Conservation (phyloP, 148 eudicot genomes). For the Chenopodium formosanum region DNA sequence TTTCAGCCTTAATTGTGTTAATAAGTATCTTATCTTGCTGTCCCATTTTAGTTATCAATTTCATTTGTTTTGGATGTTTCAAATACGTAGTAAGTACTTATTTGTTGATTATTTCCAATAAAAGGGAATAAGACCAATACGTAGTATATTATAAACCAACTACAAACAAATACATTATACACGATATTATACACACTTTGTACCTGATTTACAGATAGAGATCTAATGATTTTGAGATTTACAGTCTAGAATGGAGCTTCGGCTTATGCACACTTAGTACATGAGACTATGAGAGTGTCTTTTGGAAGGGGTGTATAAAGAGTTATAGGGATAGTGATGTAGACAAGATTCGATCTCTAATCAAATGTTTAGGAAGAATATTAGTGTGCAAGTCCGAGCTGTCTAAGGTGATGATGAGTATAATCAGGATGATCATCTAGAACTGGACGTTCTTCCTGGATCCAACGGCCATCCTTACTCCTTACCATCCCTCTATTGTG, state of each 20-base stretch:
- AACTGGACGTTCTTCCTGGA: slow-evolving; percentile 46
- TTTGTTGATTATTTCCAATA: no score
- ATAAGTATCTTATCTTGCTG: no score
- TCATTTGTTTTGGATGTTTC: no score
- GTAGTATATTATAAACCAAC: no score
- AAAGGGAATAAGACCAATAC: no score
- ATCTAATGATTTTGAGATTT: background rate
- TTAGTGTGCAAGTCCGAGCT: slow-evolving; percentile 28
- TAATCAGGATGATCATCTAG: slow-evolving; percentile 49
- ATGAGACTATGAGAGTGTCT: background rate
- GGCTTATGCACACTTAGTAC: background rate
- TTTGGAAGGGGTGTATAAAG: no score
- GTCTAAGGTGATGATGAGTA: slow-evolving; percentile 41
- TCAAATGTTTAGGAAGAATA: background rate
- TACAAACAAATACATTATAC: no score
- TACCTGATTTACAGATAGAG: background rate
- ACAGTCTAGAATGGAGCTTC: background rate
- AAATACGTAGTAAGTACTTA: no score
- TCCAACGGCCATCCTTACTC: slow-evolving; percentile 53
- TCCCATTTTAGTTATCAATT: no score
- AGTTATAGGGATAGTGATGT: no score
- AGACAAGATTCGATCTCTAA: no score
- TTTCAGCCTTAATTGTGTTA: background rate
- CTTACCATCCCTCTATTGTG: slow-evolving; percentile 59
- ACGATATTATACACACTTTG: background rate